Conservation (phyloP, 768 basidiomycete genomes). For the Psilocybe azurescens region DNA sequence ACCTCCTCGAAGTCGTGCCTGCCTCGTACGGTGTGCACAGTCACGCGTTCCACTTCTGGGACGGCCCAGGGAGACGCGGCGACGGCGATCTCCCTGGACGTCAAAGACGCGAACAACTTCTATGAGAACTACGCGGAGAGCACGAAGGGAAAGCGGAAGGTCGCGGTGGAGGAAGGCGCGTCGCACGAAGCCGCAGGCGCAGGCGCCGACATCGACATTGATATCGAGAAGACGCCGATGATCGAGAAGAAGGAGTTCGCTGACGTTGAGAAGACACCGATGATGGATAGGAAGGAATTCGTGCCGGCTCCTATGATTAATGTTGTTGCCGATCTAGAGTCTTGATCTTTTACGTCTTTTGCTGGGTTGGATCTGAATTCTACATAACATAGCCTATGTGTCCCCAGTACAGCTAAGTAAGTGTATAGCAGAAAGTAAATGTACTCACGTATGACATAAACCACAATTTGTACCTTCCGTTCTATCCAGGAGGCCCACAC, state of each 20-base stretch:
- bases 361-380: no score
- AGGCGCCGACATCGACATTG: conserved; percentile 33
- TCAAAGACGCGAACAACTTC: conserved; percentile 76
- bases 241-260: neutral
- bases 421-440: neutral
- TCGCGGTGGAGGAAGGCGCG: conserved; percentile 25
- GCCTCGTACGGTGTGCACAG: conserved; percentile 90
- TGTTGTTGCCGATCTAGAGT: neutral
- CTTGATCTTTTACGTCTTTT: neutral
- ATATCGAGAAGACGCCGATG: conserved; percentile 54
- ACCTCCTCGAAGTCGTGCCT: conserved; percentile 92
- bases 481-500: no score
- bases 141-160: conserved; percentile 63
- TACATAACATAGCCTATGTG: no score
- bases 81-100: conserved; percentile 30
- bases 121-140: conserved; percentile 90
- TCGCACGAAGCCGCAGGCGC: conserved; percentile 47
- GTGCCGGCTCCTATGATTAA: conserved; percentile 3
- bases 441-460: no score
- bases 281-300: neutral
- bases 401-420: neutral
- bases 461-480: no score
- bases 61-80: conserved; percentile 72
- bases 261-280: no score
- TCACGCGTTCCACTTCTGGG: conserved; percentile 92